phyloP scores from a whole-genome alignment of 2,329 filamentous ascomycete species.

The Epicoccum sorghinum region DNA sequence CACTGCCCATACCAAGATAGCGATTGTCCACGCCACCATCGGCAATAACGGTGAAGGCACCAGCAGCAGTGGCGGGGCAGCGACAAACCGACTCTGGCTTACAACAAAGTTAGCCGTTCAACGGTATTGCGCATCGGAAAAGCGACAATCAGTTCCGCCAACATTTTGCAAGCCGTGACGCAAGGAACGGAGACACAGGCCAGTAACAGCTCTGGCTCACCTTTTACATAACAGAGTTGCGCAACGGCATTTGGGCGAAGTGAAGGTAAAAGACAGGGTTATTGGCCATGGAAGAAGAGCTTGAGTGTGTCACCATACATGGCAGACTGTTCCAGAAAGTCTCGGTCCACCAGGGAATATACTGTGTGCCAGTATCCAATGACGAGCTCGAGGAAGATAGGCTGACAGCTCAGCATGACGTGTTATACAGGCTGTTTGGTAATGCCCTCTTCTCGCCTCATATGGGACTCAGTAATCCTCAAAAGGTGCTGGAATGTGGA shows the following conservation, averaged over 20 bases:
- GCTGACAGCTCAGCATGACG: constrained; percentile 42
- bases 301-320: constrained; percentile 38
- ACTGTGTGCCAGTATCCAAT: constrained; percentile 46
- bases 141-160: too few species aligned
- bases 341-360: constrained; percentile 47
- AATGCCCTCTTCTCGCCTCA: constrained; percentile 37
- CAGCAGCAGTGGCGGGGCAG: background rate
- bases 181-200: too few species aligned
- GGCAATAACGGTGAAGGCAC: background rate
- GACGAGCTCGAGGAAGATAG: constrained; percentile 48
- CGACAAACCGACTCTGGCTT: too few species aligned
- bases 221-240: too few species aligned
- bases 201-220: too few species aligned
- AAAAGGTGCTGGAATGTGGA: constrained; percentile 47
- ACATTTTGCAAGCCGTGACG: too few species aligned
- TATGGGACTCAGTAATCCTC: constrained; percentile 35
- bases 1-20: too few species aligned
- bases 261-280: too few species aligned
- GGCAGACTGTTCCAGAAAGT: constrained; percentile 48
- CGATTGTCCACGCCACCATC: background rate
- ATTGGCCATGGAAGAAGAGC: constrained; percentile 19
- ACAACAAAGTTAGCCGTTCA: too few species aligned
- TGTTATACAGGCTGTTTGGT: constrained; percentile 41
- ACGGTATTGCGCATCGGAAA: too few species aligned
- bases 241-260: too few species aligned